Conservation (phyloP, 257 asterid species). For the Nicotiana undulata region DNA sequence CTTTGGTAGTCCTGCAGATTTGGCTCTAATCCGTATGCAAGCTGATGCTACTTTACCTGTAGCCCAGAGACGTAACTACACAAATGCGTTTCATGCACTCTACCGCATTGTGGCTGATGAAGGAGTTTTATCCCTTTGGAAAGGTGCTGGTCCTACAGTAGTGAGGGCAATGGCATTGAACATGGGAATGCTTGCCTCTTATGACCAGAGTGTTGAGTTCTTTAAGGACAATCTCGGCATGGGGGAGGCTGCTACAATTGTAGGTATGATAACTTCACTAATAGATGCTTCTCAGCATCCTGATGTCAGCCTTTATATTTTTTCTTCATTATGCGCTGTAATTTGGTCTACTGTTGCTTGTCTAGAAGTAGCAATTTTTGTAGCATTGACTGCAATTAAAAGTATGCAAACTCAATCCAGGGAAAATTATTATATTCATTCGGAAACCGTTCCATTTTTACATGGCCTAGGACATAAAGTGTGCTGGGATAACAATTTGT, state of each 20-base stretch:
- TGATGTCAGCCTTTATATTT: background rate
- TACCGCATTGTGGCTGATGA: slow-evolving; percentile 69
- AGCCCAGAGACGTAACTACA: slow-evolving; percentile 80
- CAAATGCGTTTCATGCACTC: slow-evolving; percentile 87
- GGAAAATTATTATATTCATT: background rate
- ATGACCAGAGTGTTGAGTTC: slow-evolving; percentile 88
- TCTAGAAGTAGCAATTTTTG: background rate
- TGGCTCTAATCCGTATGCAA: slow-evolving; percentile 98
- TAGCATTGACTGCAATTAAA: background rate
- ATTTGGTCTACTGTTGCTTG: background rate
- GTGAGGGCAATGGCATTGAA: slow-evolving; percentile 99
- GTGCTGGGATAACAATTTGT: background rate
- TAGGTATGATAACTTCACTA: slow-evolving; percentile 42
- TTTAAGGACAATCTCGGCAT: slow-evolving; percentile 61
- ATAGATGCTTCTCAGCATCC: background rate
- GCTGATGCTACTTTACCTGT: slow-evolving; percentile 91
- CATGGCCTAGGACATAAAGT: background rate
- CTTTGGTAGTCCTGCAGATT: slow-evolving; percentile 91
- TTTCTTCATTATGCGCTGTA: background rate
- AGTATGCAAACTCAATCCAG: background rate
- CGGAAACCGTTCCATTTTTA: background rate
- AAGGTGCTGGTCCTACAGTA: slow-evolving; percentile 98
- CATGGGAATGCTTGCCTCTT: slow-evolving; percentile 99
- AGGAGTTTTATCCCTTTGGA: slow-evolving; percentile 90
- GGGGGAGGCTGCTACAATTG: slow-evolving; percentile 35